Percentiles rank a stretch among this genome's conserved stretches.
Evolutionary conservation across 208 protist species (phyloP).

Genomic region (Acanthamoeba healyi): DNA sequence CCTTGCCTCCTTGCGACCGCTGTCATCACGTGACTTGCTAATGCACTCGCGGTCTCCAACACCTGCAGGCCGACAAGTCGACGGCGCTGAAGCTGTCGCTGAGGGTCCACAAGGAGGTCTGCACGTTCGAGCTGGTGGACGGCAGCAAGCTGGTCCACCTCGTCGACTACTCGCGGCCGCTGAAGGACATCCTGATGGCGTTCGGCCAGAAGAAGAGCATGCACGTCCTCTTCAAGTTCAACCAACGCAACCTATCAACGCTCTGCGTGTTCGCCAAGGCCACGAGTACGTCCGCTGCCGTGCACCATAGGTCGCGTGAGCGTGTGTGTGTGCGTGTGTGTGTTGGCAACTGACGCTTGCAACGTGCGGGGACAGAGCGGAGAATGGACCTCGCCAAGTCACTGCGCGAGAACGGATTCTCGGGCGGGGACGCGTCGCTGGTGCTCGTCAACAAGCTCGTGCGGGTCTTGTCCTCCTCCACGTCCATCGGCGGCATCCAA

Average conservation of each 20-base stretch:
- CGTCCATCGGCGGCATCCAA: slow-evolving; percentile 3
- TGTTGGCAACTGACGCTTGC: too few relatives aligned
- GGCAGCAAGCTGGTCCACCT: neutral
- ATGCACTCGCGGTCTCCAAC: too few relatives aligned
- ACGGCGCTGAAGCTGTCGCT: slow-evolving; percentile 22
- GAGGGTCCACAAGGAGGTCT: slow-evolving; percentile 27
- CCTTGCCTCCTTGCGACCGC: too few relatives aligned
- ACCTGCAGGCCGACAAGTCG: neutral
- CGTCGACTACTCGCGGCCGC: slow-evolving; percentile 53
- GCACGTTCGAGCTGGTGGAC: slow-evolving; percentile 42
- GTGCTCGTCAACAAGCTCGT: slow-evolving; percentile 50
- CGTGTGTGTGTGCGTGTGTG: neutral
- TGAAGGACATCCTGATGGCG: neutral
- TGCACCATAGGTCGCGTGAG: neutral
- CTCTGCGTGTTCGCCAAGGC: neutral
- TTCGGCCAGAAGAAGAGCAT: slow-evolving; percentile 24
- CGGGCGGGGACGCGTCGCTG: slow-evolving; percentile 9
- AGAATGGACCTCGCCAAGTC: slow-evolving; percentile 42
- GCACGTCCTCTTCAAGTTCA: slow-evolving; percentile 15
- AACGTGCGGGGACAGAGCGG: too few relatives aligned
- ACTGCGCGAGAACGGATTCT: slow-evolving; percentile 40
- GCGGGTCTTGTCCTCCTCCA: neutral
- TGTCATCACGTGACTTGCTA: too few relatives aligned
- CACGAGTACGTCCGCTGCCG: slow-evolving; percentile 28
- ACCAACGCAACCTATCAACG: neutral